phyloP scores from a whole-genome alignment of 2,329 filamentous ascomycete genomes.

The Diaporthe citri region DNA sequence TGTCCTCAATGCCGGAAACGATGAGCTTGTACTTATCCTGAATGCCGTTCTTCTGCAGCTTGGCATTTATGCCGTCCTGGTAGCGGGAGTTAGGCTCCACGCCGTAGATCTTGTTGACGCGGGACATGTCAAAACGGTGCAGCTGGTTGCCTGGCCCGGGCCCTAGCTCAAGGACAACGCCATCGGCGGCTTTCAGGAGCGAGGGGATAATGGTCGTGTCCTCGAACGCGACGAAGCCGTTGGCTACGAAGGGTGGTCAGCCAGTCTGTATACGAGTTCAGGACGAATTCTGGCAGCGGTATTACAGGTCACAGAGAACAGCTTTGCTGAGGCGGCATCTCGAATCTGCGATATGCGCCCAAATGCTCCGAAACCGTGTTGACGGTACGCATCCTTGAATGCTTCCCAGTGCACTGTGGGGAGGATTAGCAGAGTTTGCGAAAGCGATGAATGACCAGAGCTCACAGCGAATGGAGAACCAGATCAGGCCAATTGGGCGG shows the following conservation, averaged over 20 bases:
- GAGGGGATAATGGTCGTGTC: conserved; percentile 9
- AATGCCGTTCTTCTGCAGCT: conserved; percentile 1
- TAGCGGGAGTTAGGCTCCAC: conserved; percentile 1
- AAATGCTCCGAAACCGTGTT: not conserved
- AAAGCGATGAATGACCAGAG: not conserved
- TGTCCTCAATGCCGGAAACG: conserved; percentile 2
- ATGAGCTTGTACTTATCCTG: conserved; percentile 18
- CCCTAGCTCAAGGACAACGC: not conserved
- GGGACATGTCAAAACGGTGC: conserved; percentile 1
- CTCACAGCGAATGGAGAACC: conserved; percentile 17
- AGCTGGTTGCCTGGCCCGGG: conserved; percentile 1
- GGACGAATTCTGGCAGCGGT: not conserved
- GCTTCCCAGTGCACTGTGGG: conserved; percentile 2
- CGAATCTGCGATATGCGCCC: not conserved
- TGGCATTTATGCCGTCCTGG: not conserved
- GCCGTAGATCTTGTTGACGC: not conserved
- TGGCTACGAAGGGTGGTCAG: not conserved
- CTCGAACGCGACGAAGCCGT: conserved; percentile 3
- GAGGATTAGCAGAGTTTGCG: not conserved
- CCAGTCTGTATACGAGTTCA: not conserved
- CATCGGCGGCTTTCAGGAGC: conserved; percentile 9
- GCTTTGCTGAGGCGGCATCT: conserved; percentile 7
- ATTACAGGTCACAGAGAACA: conserved; percentile 16
- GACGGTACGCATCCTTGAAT: not conserved
- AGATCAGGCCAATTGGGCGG: conserved; percentile 7